Percentiles rank a stretch among this genome's conserved stretches.
Conservation (phyloP, 495 filamentous ascomycete genomes). For the Cenococcum geophilum region DNA sequence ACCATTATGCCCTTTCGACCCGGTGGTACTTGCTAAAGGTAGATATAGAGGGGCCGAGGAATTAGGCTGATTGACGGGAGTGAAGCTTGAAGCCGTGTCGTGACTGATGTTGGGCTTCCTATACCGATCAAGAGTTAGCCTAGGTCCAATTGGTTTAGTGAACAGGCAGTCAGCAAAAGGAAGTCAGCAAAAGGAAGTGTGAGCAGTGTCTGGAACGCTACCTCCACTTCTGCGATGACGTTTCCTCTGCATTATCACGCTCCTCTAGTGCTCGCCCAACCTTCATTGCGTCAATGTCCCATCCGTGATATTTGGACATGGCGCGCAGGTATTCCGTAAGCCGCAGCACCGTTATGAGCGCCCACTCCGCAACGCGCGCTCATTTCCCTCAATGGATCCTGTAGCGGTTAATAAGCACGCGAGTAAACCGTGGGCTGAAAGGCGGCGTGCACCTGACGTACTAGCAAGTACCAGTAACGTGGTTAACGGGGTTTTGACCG, state of each 20-base stretch:
- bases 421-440: too few species aligned
- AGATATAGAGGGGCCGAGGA: background rate
- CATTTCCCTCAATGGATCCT: too few species aligned
- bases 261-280: background rate
- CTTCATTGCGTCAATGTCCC: conserved; percentile 6
- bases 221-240: background rate
- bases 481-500: too few species aligned
- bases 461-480: too few species aligned
- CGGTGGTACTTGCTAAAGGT: background rate
- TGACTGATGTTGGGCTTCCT: background rate
- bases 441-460: too few species aligned
- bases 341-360: background rate
- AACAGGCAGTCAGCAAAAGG: background rate
- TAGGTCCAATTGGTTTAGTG: background rate
- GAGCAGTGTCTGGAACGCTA: background rate
- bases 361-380: too few species aligned
- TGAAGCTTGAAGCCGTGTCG: conserved; percentile 5
- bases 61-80: conserved; percentile 10
- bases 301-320: conserved; percentile 4
- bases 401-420: too few species aligned
- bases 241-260: conserved; percentile 5
- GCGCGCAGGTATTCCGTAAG: background rate
- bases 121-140: background rate
- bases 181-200: background rate
- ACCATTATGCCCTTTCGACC: too few species aligned